Percentiles rank a stretch among this genome's conserved stretches.
Evolutionary conservation across 257 asterid species (phyloP).

Genomic region (Mitragyna speciosa): DNA sequence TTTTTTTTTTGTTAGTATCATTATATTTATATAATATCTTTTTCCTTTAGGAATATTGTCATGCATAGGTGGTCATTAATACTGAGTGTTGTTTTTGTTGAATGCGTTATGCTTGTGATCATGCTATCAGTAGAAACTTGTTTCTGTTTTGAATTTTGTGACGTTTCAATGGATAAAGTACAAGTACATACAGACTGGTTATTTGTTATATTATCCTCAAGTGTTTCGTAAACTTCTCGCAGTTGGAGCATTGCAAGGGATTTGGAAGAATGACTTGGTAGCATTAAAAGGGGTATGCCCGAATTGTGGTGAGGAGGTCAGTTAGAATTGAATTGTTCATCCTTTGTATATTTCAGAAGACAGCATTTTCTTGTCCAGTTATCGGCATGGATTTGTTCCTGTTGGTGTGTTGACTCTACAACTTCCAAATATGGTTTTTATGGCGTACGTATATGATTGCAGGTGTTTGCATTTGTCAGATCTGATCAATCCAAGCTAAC

Average conservation of each 20-base stretch:
- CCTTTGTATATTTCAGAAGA: background rate
- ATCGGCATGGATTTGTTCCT: background rate
- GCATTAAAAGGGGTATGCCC: conserved; percentile 94
- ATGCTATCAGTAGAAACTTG: background rate
- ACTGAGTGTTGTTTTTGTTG: background rate
- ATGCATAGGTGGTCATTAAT: background rate
- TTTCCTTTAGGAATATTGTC: background rate
- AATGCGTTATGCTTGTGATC: background rate
- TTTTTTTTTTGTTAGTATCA: background rate
- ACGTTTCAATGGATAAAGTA: background rate
- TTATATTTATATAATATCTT: background rate
- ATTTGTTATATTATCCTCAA: background rate
- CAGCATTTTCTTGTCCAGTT: background rate
- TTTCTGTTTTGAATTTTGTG: background rate
- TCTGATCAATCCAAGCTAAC: conserved; percentile 58
- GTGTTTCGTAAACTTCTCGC: conserved; percentile 31
- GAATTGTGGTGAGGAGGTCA: conserved; percentile 95
- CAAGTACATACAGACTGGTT: background rate
- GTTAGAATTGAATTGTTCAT: background rate
- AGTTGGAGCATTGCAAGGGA: conserved; percentile 90
- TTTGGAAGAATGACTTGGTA: conserved; percentile 86
- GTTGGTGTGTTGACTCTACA: background rate
- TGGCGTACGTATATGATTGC: conserved; percentile 20
- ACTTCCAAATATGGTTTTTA: background rate
- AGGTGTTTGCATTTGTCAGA: conserved; percentile 95